A percentile compares a stretch with the other conserved stretches of the same genome.
These are phyloP conservation scores for Mangifera indica DNA, from an alignment of 345 rosid genomes.

Conservation along the genomic window DNA sequence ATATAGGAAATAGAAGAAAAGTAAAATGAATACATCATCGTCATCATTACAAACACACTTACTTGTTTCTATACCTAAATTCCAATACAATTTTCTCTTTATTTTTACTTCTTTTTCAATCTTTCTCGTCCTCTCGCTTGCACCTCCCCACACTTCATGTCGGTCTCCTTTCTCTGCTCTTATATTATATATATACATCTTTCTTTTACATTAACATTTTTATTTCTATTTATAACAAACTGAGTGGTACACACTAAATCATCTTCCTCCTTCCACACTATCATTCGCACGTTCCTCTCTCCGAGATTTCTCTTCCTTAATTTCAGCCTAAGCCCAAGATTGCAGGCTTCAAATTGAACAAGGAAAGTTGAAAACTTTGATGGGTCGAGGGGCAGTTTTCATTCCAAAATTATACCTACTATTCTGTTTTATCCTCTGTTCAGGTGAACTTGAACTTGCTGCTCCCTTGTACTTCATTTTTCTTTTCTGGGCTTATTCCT, in stretches of 20 bases:
- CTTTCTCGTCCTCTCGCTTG: conserved; percentile 36
- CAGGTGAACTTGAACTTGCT: conserved; percentile 31
- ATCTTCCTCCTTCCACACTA: conserved; percentile 16
- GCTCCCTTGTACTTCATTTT: background rate
- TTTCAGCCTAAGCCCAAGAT: background rate
- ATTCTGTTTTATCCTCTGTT: conserved; percentile 23
- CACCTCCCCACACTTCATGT: conserved; percentile 18
- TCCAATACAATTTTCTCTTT: conserved; percentile 26
- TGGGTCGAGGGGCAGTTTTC: conserved; percentile 27
- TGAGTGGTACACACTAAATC: background rate
- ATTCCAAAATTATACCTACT: conserved; percentile 18
- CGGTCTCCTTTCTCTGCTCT: conserved; percentile 6
- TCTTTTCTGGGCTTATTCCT: background rate
- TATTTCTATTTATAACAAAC: background rate
- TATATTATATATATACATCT: no score
- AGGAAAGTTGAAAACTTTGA: background rate
- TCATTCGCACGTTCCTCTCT: conserved; percentile 8
- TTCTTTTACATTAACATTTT: background rate
- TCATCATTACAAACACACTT: conserved; percentile 47
- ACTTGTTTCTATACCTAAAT: conserved; percentile 32
- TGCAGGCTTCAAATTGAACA: conserved; percentile 5
- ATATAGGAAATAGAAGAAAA: background rate
- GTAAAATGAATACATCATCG: conserved; percentile 12
- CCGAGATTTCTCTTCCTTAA: conserved; percentile 2
- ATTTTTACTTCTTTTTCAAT: conserved; percentile 22